Evolutionary conservation across 2,329 filamentous ascomycete species (phyloP).

Genomic region (Fusarium sp.): DNA sequence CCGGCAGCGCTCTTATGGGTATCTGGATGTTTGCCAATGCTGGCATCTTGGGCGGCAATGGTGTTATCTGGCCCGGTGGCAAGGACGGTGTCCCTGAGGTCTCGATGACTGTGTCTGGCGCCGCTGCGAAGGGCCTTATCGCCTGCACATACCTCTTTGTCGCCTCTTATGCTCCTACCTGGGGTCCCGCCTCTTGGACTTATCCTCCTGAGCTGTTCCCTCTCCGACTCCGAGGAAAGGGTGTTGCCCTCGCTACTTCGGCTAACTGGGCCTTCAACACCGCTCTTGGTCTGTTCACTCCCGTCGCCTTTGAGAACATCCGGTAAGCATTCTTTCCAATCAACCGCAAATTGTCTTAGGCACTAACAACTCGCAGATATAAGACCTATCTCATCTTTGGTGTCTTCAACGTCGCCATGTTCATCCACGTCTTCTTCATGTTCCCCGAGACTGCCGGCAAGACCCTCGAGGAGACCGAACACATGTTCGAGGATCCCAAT

Average conservation of each 20-base stretch:
- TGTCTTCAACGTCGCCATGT: slow-evolving; percentile 36
- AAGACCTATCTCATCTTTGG: slow-evolving; percentile 38
- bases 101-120: slow-evolving; percentile 60
- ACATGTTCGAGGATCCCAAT: slow-evolving; percentile 45
- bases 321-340: neutral
- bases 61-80: slow-evolving; percentile 54
- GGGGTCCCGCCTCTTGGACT: slow-evolving; percentile 62
- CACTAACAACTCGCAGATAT: slow-evolving; percentile 4
- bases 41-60: slow-evolving; percentile 62
- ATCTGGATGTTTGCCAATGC: slow-evolving; percentile 68
- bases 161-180: slow-evolving; percentile 59
- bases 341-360: neutral
- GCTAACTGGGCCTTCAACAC: slow-evolving; percentile 56
- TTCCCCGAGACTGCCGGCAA: slow-evolving; percentile 60
- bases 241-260: slow-evolving; percentile 63
- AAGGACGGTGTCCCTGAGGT: slow-evolving; percentile 58
- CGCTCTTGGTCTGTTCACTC: slow-evolving; percentile 50
- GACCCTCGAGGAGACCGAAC: slow-evolving; percentile 72
- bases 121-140: slow-evolving; percentile 71
- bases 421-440: slow-evolving; percentile 53
- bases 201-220: slow-evolving; percentile 70
- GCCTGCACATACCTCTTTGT: slow-evolving; percentile 75
- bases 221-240: slow-evolving; percentile 61
- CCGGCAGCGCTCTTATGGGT: slow-evolving; percentile 75
- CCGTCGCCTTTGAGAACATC: slow-evolving; percentile 43